These are phyloP conservation scores for Aspergillus sp. DNA, from an alignment of 2,329 filamentous ascomycete genomes.

Conservation along the genomic window DNA sequence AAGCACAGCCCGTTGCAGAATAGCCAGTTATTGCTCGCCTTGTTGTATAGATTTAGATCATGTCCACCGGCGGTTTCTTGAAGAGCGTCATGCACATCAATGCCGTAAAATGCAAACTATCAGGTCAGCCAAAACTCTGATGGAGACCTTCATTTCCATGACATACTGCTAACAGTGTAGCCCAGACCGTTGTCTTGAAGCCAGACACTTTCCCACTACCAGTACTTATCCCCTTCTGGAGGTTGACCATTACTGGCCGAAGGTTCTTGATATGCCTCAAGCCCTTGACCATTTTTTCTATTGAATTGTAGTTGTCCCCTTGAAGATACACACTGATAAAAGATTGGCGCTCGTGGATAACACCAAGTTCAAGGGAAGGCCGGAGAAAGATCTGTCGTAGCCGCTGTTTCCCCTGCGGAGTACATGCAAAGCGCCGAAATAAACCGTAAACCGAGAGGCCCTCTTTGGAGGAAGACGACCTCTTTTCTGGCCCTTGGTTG, in stretches of 20 bases:
- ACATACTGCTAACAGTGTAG: conserved; percentile 59
- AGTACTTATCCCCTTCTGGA: conserved; percentile 74
- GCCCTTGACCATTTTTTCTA: conserved; percentile 58
- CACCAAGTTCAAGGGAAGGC: conserved; percentile 66
- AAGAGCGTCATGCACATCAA: conserved; percentile 68
- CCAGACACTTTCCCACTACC: conserved; percentile 52
- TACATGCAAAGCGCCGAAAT: conserved; percentile 72
- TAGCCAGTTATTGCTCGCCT: conserved; percentile 40
- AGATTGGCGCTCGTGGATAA: conserved; percentile 71
- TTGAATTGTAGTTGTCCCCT: conserved; percentile 62
- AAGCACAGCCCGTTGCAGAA: background rate
- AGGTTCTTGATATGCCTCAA: conserved; percentile 76
- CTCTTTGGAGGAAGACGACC: conserved; percentile 69
- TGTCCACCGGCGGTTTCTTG: conserved; percentile 57
- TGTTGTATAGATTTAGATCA: conserved; percentile 53
- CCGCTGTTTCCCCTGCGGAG: conserved; percentile 71
- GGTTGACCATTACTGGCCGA: conserved; percentile 63
- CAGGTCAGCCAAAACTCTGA: background rate
- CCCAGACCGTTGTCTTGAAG: conserved; percentile 70
- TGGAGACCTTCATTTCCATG: background rate
- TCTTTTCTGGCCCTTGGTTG: conserved; percentile 66
- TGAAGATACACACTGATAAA: conserved; percentile 67
- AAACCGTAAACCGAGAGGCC: conserved; percentile 80
- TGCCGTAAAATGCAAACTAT: conserved; percentile 67
- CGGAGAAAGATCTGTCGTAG: conserved; percentile 80